A percentile compares a stretch with the other conserved stretches of the same genome.
Evolutionary conservation across 2,329 filamentous ascomycete species (phyloP).

Genomic region (Diaporthe sp.): DNA sequence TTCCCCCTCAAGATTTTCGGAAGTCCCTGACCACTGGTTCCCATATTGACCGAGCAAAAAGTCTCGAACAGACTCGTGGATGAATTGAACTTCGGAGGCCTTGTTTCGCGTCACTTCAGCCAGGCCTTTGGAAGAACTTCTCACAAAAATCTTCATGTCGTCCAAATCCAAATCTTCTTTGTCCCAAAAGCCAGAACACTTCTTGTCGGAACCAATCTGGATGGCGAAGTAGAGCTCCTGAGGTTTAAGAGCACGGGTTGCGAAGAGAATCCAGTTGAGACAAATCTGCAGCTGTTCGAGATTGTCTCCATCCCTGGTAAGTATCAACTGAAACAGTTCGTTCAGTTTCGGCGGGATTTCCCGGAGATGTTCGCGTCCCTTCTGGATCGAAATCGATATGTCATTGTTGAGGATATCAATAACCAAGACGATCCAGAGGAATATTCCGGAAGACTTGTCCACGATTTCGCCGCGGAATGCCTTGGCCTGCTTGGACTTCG

Average conservation of each 20-base stretch:
- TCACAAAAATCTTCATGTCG: constrained; percentile 52
- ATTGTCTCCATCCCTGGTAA: constrained; percentile 61
- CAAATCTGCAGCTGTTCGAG: constrained; percentile 59
- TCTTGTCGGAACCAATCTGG: neutral
- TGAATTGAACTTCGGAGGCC: constrained; percentile 61
- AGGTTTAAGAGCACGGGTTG: constrained; percentile 57
- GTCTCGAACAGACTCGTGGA: constrained; percentile 66
- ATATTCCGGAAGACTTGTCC: constrained; percentile 19
- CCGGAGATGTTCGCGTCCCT: constrained; percentile 44
- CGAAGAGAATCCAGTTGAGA: constrained; percentile 68
- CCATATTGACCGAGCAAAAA: constrained; percentile 55
- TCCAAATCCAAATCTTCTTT: constrained; percentile 28
- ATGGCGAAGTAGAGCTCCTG: constrained; percentile 60
- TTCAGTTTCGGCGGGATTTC: constrained; percentile 51
- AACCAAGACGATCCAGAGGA: constrained; percentile 56
- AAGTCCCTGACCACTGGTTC: constrained; percentile 41
- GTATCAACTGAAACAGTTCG: constrained; percentile 65
- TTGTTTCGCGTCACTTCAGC: constrained; percentile 55
- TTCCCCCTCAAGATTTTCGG: constrained; percentile 58
- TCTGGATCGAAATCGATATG: constrained; percentile 36
- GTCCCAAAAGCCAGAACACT: neutral
- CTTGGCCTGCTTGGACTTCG: neutral
- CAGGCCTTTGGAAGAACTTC: constrained; percentile 64
- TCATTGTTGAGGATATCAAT: constrained; percentile 54
- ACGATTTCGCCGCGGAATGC: neutral